Base-by-base conservation (phyloP, 306 rosid genomes). In the Notholithocarpus densiflorus region DNA sequence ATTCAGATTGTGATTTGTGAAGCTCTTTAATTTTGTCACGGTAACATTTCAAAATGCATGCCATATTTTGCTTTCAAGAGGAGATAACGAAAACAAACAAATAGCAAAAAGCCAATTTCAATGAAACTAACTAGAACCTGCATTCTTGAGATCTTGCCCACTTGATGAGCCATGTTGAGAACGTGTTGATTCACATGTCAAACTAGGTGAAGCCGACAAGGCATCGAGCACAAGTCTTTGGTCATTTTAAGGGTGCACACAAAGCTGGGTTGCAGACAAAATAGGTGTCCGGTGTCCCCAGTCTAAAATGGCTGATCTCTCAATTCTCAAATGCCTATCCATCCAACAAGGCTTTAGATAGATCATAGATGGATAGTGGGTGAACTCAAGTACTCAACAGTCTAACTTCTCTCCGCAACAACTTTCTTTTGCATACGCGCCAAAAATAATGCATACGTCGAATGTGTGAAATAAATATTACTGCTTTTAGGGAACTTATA, bases 301-400 rank as follows among this genome's bases (percentile, higher is more conserved):
- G 72, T 78, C 89, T 82, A 79, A 76, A 61, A n/a, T 72, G 82
- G 76, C 73, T 34, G 19, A 40, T 21, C 27, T 65, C 72, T 40
- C 51, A 15, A 48, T 23, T 65, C 74, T 40, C 40, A 15, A 48
- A 64, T 79, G 74, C 72, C 80, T 84, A 89, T 92, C 93, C 92
- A 84, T 84, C 94, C 91, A 89, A 86, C 92, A 64, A 74, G 68
- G 82, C 91, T 21, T 40, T 17, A 34, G n/a, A n/a, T n/a, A 65
- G 52, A 29, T n/a, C n/a, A n/a, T 29, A 19, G 27, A 34, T 72
- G 43, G 68, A 56, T 56, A 40, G 27, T 68, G 53, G 68, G 40
- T 32, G 18, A 20, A 68, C 48, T 31, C 15, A 48, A 48, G 11
- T 37, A 7, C 26, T 27, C 45, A 37, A 21, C 79, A 18, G 18